These are phyloP conservation scores for Cladophialophora carrionii DNA, from an alignment of 2,329 filamentous ascomycete species.

Conservation along the genomic window DNA sequence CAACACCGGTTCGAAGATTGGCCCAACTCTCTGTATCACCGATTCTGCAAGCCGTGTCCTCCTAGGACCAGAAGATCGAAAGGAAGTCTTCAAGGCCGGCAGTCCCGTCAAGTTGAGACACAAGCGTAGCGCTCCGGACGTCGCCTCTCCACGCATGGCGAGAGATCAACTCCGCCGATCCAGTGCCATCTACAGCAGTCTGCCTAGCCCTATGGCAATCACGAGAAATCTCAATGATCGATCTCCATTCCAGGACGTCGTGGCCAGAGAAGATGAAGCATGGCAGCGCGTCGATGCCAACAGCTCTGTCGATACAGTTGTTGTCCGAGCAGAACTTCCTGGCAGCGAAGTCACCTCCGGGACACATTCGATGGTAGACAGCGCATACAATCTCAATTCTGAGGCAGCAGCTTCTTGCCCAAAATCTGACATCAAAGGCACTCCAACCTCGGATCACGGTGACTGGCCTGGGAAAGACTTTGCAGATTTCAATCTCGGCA, in stretches of 20 bases:
- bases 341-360: slow-evolving; percentile 9
- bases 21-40: slow-evolving; percentile 34
- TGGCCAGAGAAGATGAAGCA: slow-evolving; percentile 18
- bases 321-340: slow-evolving; percentile 22
- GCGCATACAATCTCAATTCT: background rate
- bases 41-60: slow-evolving; percentile 34
- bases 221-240: slow-evolving; percentile 23
- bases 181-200: slow-evolving; percentile 19
- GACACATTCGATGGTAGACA: background rate
- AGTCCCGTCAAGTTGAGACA: slow-evolving; percentile 10
- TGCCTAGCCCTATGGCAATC: slow-evolving; percentile 14
- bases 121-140: slow-evolving; percentile 23
- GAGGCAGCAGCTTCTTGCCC: background rate
- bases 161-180: slow-evolving; percentile 20
- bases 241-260: slow-evolving; percentile 8
- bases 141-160: slow-evolving; percentile 9
- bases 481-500: slow-evolving; percentile 20
- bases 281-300: slow-evolving; percentile 12
- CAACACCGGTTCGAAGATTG: slow-evolving; percentile 13
- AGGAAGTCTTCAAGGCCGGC: background rate
- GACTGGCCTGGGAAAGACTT: slow-evolving; percentile 35
- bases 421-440: slow-evolving; percentile 1
- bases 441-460: slow-evolving; percentile 10
- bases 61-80: slow-evolving; percentile 19
- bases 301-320: slow-evolving; percentile 10